phyloP scores from a whole-genome alignment of 345 rosid species.

The Adansonia digitata region DNA sequence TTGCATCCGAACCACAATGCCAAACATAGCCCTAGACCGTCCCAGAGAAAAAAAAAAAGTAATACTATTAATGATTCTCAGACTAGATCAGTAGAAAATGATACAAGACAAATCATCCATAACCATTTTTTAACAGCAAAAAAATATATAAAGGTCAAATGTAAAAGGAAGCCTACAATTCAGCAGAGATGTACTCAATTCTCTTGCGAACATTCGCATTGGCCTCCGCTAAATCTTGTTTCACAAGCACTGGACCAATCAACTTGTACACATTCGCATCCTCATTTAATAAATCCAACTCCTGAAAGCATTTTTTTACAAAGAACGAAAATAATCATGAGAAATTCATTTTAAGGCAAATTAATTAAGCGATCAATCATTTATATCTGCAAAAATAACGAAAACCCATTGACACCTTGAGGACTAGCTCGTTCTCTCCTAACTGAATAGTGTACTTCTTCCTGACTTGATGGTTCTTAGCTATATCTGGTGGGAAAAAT shows the following conservation, averaged over 20 bases:
- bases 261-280: slow-evolving; percentile 90
- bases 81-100: not conserved
- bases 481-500: slow-evolving; percentile 45
- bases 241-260: slow-evolving; percentile 96
- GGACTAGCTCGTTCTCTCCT: slow-evolving; percentile 96
- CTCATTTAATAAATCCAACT: slow-evolving; percentile 77
- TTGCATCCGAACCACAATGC: not conserved
- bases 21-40: not conserved
- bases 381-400: not conserved
- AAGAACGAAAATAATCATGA: not conserved
- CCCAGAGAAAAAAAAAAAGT: not conserved
- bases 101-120: not conserved
- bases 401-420: slow-evolving; percentile 44
- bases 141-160: not conserved
- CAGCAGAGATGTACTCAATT: slow-evolving; percentile 89
- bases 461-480: slow-evolving; percentile 83
- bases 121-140: not conserved
- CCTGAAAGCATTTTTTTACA: slow-evolving; percentile 35
- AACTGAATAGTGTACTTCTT: slow-evolving; percentile 94
- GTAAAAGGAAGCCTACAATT: slow-evolving; percentile 45
- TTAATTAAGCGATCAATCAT: not conserved
- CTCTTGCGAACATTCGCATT: slow-evolving; percentile 94
- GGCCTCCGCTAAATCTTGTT: slow-evolving; percentile 95
- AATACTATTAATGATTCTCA: not conserved
- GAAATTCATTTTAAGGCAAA: not conserved